Percentiles rank a stretch among this genome's conserved stretches.
These are phyloP conservation scores for Exophiala sp. DNA, from an alignment of 2,329 filamentous ascomycete genomes.

Conservation along the genomic window DNA sequence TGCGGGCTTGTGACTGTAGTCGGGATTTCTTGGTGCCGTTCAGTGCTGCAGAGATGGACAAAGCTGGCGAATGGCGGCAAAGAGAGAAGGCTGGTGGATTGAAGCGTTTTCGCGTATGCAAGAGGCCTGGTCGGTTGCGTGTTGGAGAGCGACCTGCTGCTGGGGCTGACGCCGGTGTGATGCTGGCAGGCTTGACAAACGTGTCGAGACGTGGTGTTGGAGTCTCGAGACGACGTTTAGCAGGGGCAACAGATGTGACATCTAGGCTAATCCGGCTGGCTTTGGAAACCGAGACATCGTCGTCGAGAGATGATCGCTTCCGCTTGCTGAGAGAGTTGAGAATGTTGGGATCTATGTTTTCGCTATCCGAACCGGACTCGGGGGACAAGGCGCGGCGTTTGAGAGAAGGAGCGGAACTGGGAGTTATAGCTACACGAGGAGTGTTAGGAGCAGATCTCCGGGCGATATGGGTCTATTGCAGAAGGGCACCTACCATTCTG, in stretches of 20 bases:
- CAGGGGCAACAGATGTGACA: slow-evolving; percentile 28
- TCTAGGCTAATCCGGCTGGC: slow-evolving; percentile 46
- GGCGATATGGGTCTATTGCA: background rate
- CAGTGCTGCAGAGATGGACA: slow-evolving; percentile 78
- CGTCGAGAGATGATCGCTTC: slow-evolving; percentile 35
- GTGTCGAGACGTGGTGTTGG: slow-evolving; percentile 26
- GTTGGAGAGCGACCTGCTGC: slow-evolving; percentile 75
- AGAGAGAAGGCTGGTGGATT: slow-evolving; percentile 59
- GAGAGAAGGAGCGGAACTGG: slow-evolving; percentile 35
- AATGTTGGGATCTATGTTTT: slow-evolving; percentile 54
- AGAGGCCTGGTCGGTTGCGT: slow-evolving; percentile 61
- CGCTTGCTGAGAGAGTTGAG: slow-evolving; percentile 47
- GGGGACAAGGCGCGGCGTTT: slow-evolving; percentile 45
- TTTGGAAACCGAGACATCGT: slow-evolving; percentile 37
- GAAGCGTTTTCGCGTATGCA: slow-evolving; percentile 65
- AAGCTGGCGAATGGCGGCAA: slow-evolving; percentile 55
- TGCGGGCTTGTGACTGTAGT: slow-evolving; percentile 33
- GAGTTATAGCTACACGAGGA: slow-evolving; percentile 21
- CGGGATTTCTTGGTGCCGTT: slow-evolving; percentile 52
- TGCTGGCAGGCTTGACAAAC: slow-evolving; percentile 33
- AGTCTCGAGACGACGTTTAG: slow-evolving; percentile 17
- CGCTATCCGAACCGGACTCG: slow-evolving; percentile 46
- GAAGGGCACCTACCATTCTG: slow-evolving; percentile 45
- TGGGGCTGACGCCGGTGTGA: slow-evolving; percentile 48
- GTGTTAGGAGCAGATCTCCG: background rate